Evolutionary conservation across 306 rosid species (phyloP), one percentile per base, ranked within the genome.

Genomic region (Inga leiocalycina): DNA sequence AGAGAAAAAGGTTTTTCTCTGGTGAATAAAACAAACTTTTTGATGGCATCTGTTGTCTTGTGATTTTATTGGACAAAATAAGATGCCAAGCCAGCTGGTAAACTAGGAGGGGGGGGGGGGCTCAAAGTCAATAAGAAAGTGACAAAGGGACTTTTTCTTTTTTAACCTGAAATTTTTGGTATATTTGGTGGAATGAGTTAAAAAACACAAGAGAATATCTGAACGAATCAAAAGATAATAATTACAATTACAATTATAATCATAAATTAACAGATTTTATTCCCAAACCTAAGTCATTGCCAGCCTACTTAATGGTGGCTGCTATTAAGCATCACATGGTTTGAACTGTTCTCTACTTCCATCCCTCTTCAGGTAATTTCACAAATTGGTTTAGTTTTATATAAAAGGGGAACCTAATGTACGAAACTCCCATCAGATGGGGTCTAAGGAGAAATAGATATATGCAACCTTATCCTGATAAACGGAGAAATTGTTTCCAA

Each of bases 291-390:
- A n/a, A 9, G 49, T 9, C 74, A 69, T 41, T 52, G 87, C 74
- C 77, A 78, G 75, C 39, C 78, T 69, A 32, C 78, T 61, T 14
- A 56, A 19, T 22, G 30, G 81, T 80, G 81, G 75, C 80, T 54
- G n/a, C 56, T 86, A 81, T 32, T n/a, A 51, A 35, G 49, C 71
- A 44, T 51, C 87, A 84, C 81, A 34, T 51, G 41, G 9, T 64
- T 44, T 71, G 5, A 51, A 32, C 71, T 70, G 14, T 51, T 49
- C 51, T 34, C 22, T 48, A 10, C 65, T 59, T 69, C 37, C 71
- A 16, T 46, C 24, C 65, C 44, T 66, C 69, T 13, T 64, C 1
- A 64, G 20, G 19, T 13, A 13, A 14, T 64, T 27, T 64, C 41
- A 64, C 13, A 39, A 62, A 62, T 3, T 4, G 37, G 17, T 62